phyloP scores from a whole-genome alignment of 257 asterid genomes.

The Haberlea rhodopensis region DNA sequence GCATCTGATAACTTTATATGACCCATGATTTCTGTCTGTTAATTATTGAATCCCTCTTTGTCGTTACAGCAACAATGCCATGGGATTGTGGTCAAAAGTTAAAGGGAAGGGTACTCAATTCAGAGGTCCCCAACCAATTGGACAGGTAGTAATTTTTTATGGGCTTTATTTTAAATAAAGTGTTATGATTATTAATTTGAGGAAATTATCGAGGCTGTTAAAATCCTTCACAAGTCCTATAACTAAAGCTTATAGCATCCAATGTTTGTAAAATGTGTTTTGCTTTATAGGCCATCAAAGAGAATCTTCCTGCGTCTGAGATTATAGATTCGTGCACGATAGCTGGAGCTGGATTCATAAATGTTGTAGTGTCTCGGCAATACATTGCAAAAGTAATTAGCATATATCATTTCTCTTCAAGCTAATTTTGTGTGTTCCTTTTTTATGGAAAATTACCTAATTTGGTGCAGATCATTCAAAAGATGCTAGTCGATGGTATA shows the following conservation, averaged over 20 bases:
- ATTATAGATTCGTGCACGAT: constrained; percentile 59
- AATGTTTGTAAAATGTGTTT: constrained; percentile 22
- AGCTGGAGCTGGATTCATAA: constrained; percentile 91
- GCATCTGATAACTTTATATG: background rate
- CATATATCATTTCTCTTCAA: background rate
- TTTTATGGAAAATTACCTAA: constrained; percentile 13
- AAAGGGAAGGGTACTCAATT: constrained; percentile 61
- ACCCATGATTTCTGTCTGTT: background rate
- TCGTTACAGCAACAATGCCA: constrained; percentile 82
- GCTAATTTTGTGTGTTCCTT: constrained; percentile 5
- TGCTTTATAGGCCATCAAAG: constrained; percentile 62
- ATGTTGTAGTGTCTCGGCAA: constrained; percentile 57
- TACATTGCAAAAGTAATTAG: constrained; percentile 82
- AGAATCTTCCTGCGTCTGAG: constrained; percentile 73
- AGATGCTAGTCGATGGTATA: constrained; percentile 76
- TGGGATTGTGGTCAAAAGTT: constrained; percentile 81
- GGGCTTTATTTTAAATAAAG: background rate
- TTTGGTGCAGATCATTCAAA: constrained; percentile 69
- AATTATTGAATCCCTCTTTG: constrained; percentile 20
- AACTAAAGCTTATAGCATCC: constrained; percentile 16
- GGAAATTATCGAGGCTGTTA: too few relatives aligned
- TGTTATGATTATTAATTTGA: too few relatives aligned
- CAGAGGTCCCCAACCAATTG: constrained; percentile 72
- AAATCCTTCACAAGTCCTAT: too few relatives aligned
- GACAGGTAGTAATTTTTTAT: constrained; percentile 54